Evolutionary conservation across 306 rosid species (phyloP).

Genomic region (Prunus dulcis): DNA sequence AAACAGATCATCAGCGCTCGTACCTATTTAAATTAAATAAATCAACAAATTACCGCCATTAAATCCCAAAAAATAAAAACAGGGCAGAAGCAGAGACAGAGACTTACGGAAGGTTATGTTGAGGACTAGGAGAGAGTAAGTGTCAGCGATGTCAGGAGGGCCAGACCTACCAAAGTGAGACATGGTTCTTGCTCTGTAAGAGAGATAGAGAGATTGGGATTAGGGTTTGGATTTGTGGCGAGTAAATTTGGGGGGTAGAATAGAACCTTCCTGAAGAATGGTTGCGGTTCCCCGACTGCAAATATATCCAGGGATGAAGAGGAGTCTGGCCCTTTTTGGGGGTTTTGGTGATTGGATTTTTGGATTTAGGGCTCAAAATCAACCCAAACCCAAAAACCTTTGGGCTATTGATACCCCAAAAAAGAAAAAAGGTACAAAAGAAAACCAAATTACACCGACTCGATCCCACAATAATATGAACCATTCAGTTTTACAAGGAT

Average conservation of each 20-base stretch:
- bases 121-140: slow-evolving; percentile 93
- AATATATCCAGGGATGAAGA: background rate
- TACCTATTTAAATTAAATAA: slow-evolving; percentile 33
- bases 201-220: slow-evolving; percentile 4
- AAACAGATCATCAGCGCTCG: slow-evolving; percentile 81
- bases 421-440: too few species aligned
- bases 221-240: slow-evolving; percentile 27
- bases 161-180: slow-evolving; percentile 92
- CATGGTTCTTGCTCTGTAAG: slow-evolving; percentile 28
- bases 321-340: background rate
- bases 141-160: slow-evolving; percentile 85
- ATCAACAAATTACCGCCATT: background rate
- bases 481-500: too few species aligned
- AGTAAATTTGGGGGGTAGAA: background rate
- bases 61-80: background rate
- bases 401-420: background rate
- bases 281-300: background rate
- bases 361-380: slow-evolving; percentile 10
- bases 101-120: slow-evolving; percentile 81
- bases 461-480: too few species aligned
- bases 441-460: too few species aligned
- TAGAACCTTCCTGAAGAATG: slow-evolving; percentile 24
- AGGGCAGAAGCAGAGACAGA: background rate
- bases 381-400: background rate
- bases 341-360: background rate